phyloP scores from a whole-genome alignment of 345 rosid species.

The Bretschneidera sinensis region DNA sequence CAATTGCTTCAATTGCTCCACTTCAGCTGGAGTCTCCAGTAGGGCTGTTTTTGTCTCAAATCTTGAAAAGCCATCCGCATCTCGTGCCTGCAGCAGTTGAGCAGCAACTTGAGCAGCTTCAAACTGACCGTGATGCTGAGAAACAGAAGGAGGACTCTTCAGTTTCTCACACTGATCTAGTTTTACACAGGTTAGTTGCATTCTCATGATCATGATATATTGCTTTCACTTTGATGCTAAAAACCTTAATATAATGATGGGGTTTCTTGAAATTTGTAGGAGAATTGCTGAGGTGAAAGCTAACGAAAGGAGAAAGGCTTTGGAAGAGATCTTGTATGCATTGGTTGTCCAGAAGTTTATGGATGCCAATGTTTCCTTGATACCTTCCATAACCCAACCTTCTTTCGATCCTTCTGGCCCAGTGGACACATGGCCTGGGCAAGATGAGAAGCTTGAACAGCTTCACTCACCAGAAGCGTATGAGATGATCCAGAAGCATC shows the following conservation, averaged over 20 bases:
- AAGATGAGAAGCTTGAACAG: slow-evolving; percentile 58
- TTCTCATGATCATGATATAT: not conserved
- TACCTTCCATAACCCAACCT: slow-evolving; percentile 53
- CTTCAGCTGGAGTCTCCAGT: slow-evolving; percentile 82
- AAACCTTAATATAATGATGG: slow-evolving; percentile 1
- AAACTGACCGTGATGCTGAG: slow-evolving; percentile 71
- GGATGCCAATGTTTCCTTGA: slow-evolving; percentile 80
- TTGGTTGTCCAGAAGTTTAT: slow-evolving; percentile 88
- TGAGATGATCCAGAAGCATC: slow-evolving; percentile 96
- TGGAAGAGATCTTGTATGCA: slow-evolving; percentile 89
- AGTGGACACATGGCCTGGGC: slow-evolving; percentile 63
- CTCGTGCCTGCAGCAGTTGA: slow-evolving; percentile 95
- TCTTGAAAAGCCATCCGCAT: slow-evolving; percentile 81
- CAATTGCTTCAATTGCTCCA: slow-evolving; percentile 57
- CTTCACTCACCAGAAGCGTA: slow-evolving; percentile 89
- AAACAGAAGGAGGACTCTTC: slow-evolving; percentile 57
- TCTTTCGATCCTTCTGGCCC: slow-evolving; percentile 49
- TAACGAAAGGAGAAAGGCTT: slow-evolving; percentile 64
- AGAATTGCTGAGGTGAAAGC: slow-evolving; percentile 96
- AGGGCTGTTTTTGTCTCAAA: slow-evolving; percentile 90
- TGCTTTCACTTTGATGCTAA: not conserved
- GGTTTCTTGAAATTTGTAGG: slow-evolving; percentile 34
- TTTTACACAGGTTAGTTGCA: slow-evolving; percentile 64
- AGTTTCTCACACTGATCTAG: slow-evolving; percentile 64
- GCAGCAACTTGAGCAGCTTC: slow-evolving; percentile 94